Evolutionary conservation across 2,329 filamentous ascomycete species (phyloP), one percentile per base, ranked within the genome.

Genomic region (Aureobasidium sp.): DNA sequence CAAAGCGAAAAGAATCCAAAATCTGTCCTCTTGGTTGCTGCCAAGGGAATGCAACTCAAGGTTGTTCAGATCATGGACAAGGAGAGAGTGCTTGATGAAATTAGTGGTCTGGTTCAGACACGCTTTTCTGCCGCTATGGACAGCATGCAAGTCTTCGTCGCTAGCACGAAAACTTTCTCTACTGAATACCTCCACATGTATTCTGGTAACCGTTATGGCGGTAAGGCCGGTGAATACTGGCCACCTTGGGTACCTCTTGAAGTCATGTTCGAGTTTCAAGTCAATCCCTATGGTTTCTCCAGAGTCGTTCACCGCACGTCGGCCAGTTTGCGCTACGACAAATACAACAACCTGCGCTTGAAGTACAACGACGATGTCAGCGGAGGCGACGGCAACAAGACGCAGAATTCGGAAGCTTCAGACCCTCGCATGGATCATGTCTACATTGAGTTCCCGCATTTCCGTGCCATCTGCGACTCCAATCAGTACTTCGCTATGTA

Each of bases 21-120:
- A 68, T 87, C 95, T 55, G 93, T 94, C n/a, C 86, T 96, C 4
- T 77, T 99, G n/a, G 84, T 97, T 41, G 93, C 91, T 3, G 90
- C 90, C 24, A 97, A 97, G 70, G 89, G 90, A 50, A 98, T 98
- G 90, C 90, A 97, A 68, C 80, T 97, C 54, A 97, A 97, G 72
- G 87, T 98, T 10, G 81, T 98, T 17, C 91, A 96, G 60, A 91
- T 98, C 62, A 95, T 97, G 86, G 93, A 98, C 71, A 96, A 95
- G 70, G 85, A 90, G 63, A 81, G 93, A 56, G 81, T 97, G 54
- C 90, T 84, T 42, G 93, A 99, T 66, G 85, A 88, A 61, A 90
- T 99, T 63, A 95, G 89, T 63, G 94, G 93, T 51, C 79, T 99
- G 40, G 91, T 98, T 1, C 94, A 98, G 67, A 86, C 90, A 32